These are phyloP conservation scores for Grosmannia huntii DNA, from an alignment of 2,329 filamentous ascomycete species.

Conservation along the genomic window DNA sequence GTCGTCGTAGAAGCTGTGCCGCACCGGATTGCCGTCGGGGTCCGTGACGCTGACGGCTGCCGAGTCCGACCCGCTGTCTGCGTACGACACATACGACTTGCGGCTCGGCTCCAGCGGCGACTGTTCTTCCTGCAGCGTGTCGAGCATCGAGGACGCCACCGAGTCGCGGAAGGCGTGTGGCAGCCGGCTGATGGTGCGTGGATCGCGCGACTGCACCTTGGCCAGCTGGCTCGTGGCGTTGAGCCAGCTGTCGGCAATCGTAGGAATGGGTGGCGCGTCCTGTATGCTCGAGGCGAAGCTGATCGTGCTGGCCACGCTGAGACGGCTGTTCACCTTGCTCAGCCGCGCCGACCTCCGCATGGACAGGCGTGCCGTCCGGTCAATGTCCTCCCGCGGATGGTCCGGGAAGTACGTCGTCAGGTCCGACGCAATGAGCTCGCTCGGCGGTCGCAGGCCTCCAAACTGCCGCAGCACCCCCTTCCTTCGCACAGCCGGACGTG, in stretches of 20 bases:
- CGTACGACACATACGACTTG: slow-evolving; percentile 89
- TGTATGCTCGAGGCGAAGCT: slow-evolving; percentile 86
- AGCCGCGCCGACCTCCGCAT: slow-evolving; percentile 81
- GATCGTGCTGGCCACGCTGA: slow-evolving; percentile 87
- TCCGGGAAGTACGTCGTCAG: slow-evolving; percentile 95
- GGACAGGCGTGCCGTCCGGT: slow-evolving; percentile 86
- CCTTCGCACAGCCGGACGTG: slow-evolving; percentile 27
- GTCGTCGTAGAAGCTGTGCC: slow-evolving; percentile 78
- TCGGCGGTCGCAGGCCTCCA: slow-evolving; percentile 83
- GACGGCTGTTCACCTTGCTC: slow-evolving; percentile 81
- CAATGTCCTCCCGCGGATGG: slow-evolving; percentile 86
- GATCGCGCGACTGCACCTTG: slow-evolving; percentile 33
- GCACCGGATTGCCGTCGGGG: slow-evolving; percentile 55
- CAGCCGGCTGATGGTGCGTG: slow-evolving; percentile 23
- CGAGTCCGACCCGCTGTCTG: slow-evolving; percentile 61
- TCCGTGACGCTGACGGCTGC: slow-evolving; percentile 62
- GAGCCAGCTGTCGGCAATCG: slow-evolving; percentile 89
- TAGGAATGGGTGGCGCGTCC: slow-evolving; percentile 89
- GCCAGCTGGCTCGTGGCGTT: slow-evolving; percentile 43
- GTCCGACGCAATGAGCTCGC: slow-evolving; percentile 94
- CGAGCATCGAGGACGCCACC: slow-evolving; percentile 75
- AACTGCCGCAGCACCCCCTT: slow-evolving; percentile 62
- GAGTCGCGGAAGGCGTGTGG: slow-evolving; percentile 69
- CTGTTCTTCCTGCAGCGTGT: slow-evolving; percentile 78
- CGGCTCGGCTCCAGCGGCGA: slow-evolving; percentile 75